Evolutionary conservation across 1,139 yeast species (phyloP).

Genomic region (Chernovozyma aurita): DNA sequence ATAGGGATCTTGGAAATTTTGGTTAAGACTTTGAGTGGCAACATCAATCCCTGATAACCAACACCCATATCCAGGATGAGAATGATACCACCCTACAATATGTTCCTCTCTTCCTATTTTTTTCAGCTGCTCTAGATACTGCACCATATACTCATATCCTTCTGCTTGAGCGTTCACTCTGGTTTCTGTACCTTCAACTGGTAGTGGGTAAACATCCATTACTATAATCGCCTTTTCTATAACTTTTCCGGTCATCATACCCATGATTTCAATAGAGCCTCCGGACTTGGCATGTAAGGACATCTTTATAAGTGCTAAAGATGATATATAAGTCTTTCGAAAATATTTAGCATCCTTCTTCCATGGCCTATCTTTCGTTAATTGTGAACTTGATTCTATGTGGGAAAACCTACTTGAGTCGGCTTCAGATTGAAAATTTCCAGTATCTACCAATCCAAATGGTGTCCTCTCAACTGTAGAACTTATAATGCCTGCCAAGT

Average conservation of each 20-base stretch:
- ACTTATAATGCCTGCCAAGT: background rate
- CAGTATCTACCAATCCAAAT: background rate
- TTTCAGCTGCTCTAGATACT: constrained; percentile 61
- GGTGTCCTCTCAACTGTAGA: background rate
- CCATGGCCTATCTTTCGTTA: constrained; percentile 33
- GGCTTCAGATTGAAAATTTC: background rate
- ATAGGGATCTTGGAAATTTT: constrained; percentile 86
- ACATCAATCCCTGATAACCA: constrained; percentile 92
- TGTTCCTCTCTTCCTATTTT: constrained; percentile 49
- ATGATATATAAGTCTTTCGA: constrained; percentile 61
- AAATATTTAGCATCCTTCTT: constrained; percentile 54
- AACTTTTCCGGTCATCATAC: constrained; percentile 82
- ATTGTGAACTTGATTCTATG: background rate
- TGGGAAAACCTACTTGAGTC: constrained; percentile 2
- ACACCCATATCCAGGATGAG: constrained; percentile 97
- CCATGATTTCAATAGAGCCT: constrained; percentile 93
- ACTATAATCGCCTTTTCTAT: constrained; percentile 58
- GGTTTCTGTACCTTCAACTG: constrained; percentile 95
- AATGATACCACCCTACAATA: constrained; percentile 93
- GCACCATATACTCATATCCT: constrained; percentile 93
- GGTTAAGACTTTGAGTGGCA: constrained; percentile 80
- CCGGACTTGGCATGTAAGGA: constrained; percentile 79
- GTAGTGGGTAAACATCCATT: constrained; percentile 79
- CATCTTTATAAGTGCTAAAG: constrained; percentile 78
- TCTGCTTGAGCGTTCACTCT: constrained; percentile 92